Evolutionary conservation across 179 eudicot genomes (phyloP), one percentile per base, ranked within the genome.

Genomic region (Silene noctiflora): DNA sequence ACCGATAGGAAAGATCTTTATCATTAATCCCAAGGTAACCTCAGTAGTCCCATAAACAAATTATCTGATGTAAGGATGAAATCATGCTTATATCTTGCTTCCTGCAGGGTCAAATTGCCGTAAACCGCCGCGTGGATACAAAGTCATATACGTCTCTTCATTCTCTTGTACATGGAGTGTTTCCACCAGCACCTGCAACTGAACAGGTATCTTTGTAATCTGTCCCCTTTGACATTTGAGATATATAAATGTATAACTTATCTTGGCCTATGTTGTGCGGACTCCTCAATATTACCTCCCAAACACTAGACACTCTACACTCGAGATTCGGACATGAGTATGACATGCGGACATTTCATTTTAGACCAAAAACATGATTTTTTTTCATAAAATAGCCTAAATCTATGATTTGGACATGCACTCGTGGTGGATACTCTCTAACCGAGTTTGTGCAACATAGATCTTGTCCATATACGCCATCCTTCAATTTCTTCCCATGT

Each of bases 1-100:
- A 19, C 97, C 99, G 1, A 87, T 71, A 76, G 97, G 97, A 61
- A 95, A 95, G 83, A 89, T 91, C 83, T 95, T 93, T 76, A 95
- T 88, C 74, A 93, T 95, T 71, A 95, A 95, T 80, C 98, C 98
- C 21, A 91, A 90, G 98, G 99, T 95, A 88, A 6, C 66, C 19
- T 64, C 56, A 22, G 16, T 74, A 62, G 60, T 25, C 33, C 13
- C 25, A 12, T 31, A 58, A 21, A 29, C 61, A 73, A 25, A 6
- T 58, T 73, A 58, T 31, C 19, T 73, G 19, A 2, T 56, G 29
- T 8, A 14, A 59, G 31, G 19, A 33, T 72, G 66, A 33, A 9
- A 29, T 73, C 53, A 73, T 29, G 67, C 31, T 33, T 58, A 8
- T 27, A 67, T 73, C 11, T 62, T 7, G 8, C 29, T 78, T 60